phyloP scores from a whole-genome alignment of 148 eudicot genomes.

The Chenopodium berlandieri region DNA sequence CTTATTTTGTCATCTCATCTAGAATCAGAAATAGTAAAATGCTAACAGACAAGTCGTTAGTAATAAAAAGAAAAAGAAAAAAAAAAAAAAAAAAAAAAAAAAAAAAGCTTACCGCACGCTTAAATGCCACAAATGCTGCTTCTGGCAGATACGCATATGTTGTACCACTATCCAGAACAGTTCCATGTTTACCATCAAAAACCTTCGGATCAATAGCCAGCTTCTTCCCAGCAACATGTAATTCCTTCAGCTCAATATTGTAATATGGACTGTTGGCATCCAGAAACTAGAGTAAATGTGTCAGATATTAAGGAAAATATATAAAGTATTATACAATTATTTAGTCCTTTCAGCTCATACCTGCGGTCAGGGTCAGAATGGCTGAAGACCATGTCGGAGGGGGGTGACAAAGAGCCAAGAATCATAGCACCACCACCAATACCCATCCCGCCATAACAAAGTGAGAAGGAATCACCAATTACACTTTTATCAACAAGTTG shows the following conservation, averaged over 20 bases:
- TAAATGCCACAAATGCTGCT: conserved; percentile 76
- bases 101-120: conserved; percentile 66
- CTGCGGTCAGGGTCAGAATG: conserved; percentile 83
- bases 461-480: conserved; percentile 78
- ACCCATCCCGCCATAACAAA: conserved; percentile 97
- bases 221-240: conserved; percentile 81
- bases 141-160: conserved; percentile 91
- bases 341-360: conserved; percentile 46
- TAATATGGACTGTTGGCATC: conserved; percentile 97
- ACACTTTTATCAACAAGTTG: conserved; percentile 84
- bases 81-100: conserved; percentile 13
- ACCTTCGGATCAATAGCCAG: conserved; percentile 52
- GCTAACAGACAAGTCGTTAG: conserved; percentile 4
- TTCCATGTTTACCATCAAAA: conserved; percentile 91
- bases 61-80: neutral
- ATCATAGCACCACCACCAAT: conserved; percentile 97
- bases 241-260: conserved; percentile 86
- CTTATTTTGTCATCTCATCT: neutral
- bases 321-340: conserved; percentile 24
- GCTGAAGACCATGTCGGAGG: conserved; percentile 72
- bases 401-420: conserved; percentile 80
- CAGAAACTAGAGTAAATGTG: conserved; percentile 97
- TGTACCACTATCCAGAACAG: conserved; percentile 88
- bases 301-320: conserved; percentile 64
- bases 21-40: conserved; percentile 10